These are phyloP conservation scores for Rhizophlyctis rosea DNA, from an alignment of 192 early-diverging fungal species.

Conservation along the genomic window DNA sequence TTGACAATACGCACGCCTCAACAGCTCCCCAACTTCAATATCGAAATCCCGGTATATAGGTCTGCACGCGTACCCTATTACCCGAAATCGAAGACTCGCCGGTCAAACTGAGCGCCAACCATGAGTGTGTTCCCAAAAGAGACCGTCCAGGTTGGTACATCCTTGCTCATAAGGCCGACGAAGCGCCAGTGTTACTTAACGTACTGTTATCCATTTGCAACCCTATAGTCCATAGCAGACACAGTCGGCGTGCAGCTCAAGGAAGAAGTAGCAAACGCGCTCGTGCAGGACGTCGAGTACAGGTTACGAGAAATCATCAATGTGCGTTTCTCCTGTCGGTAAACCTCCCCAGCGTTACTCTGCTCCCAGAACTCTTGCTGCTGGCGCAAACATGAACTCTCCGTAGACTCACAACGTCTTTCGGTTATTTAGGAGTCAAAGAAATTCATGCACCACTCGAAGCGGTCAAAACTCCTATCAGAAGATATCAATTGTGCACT, in stretches of 20 bases:
- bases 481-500: slow-evolving; percentile 91
- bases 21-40: no score
- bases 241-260: slow-evolving; percentile 80
- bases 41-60: no score
- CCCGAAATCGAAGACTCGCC: no score
- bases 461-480: slow-evolving; percentile 73
- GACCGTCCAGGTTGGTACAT: slow-evolving; percentile 51
- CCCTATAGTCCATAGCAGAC: slow-evolving; percentile 63
- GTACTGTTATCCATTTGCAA: neutral
- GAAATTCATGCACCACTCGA: slow-evolving; percentile 97
- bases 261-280: slow-evolving; percentile 77
- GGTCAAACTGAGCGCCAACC: neutral
- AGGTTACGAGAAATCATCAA: slow-evolving; percentile 87
- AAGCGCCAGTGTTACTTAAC: no score
- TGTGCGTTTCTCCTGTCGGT: slow-evolving; percentile 35
- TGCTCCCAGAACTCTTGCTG: no score
- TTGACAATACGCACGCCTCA: no score
- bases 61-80: no score
- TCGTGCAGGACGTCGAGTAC: slow-evolving; percentile 94
- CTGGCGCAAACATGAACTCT: no score
- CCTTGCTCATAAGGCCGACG: no score
- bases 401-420: slow-evolving; percentile 1
- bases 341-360: no score
- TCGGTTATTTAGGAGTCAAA: slow-evolving; percentile 67
- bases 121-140: slow-evolving; percentile 54